Evolutionary conservation across 192 early-diverging fungal genomes (phyloP), one percentile per base, ranked within the genome.

Genomic region (Dissophora globulifera): DNA sequence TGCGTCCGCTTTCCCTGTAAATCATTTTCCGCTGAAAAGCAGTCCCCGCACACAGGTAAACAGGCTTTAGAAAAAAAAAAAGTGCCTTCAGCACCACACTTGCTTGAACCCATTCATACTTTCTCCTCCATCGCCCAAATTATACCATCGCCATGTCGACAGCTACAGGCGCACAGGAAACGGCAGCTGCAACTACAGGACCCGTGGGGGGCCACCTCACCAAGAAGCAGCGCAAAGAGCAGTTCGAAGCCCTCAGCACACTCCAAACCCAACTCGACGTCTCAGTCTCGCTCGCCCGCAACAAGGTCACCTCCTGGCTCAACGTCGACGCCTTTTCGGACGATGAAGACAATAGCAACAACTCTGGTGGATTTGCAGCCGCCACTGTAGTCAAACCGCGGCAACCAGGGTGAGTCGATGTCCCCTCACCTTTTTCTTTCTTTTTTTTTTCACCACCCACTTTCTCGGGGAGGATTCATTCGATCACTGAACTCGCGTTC

Each of bases 261-360:
- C 50, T 86, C 31, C 67, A 82, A 55, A 86, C 84, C 2, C 82
- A 86, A 55, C 79, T 86, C n/a, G 82, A 83, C 61, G 79, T 80
- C 42, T 83, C 82, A 5, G 76, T 86, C 32, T 78, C 79, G 7
- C 48, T 79, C 2, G 81, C 84, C 15, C 65, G 80, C 3, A 67
- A 70, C 15, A 71, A 81, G 4, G 79, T 86, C 45, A 33, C 79
- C 45, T 86, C 84, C 3, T 86, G 84, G 84, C 71, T 86, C 5
- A 78, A 78, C 15, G 62, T 64, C 3, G 78, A 76, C 17, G 72
- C 57, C 1, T 67, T 76, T 42, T 76, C 79, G 27, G 69, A 76
- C 5, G 74, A 82, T 11, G 78, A 83, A 8, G 80, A 78, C 19
- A 51, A 79, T 20, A 70, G 25, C 4, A 61, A 15, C n/a, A 49